Base-by-base conservation (phyloP, 495 filamentous ascomycete genomes). In the Neurospora sp. region DNA sequence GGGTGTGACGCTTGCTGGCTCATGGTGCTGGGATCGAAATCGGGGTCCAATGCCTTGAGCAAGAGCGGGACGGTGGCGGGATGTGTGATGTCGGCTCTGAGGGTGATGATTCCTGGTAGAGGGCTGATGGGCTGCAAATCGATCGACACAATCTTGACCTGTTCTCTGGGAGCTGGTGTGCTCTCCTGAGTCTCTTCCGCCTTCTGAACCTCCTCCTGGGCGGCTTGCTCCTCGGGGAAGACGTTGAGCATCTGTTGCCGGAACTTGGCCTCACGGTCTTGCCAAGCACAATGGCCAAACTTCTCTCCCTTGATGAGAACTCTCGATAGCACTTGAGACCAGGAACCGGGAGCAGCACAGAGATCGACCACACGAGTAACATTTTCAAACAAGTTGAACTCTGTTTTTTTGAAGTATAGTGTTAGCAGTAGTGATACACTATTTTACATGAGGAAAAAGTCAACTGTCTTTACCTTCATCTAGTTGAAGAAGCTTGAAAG, bases 41-140 rank as follows among this genome's bases (percentile, higher is more conserved):
- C 89, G 0, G 93, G 90, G 73, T 96, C 93, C 22, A 99, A 86
- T 8, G 95, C 94, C 72, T 89, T 88, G 16, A 97, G 85, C 18
- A 99, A 89, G 22, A 97, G 86, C 31, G 94, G 94, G 40, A 98
- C 91, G 3, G 96, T 99, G 22, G 93, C 94, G 2, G 96, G 95
- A 82, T 98, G 95, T 18, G 96, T 99, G 81, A 99, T 98, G 79
- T 99, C 96, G 20, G 95, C 96, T 78, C 93, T 90, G 53, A 98
- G 86, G 16, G 90, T 96, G 39, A 91, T 93, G 76, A 99, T 97
- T 71, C 96, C 96, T 40, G 95, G 90, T 5, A 99, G 86, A 3
- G 94, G 93, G 69, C 91, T 91, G 89, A 99, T 99, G 14, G 96
- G 96, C 75, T 99, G 96, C 16, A 99, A 83, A 77, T 99, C 96